These are phyloP conservation scores for Fusarium sp. DNA, from an alignment of 2,329 filamentous ascomycete species.

Conservation along the genomic window DNA sequence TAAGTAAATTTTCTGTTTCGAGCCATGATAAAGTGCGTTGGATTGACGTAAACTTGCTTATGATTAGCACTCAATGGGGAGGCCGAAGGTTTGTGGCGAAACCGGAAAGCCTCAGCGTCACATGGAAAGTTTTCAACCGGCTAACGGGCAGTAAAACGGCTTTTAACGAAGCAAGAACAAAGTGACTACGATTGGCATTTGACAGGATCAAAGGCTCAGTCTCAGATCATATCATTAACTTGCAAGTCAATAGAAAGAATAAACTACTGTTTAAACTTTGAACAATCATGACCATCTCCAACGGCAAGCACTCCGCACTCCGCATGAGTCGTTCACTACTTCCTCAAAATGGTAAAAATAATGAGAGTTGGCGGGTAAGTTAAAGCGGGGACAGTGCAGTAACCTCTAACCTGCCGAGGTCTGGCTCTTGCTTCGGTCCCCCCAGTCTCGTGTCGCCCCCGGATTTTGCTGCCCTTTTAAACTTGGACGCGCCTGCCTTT, in stretches of 20 bases:
- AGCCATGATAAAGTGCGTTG: neutral
- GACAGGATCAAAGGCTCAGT: neutral
- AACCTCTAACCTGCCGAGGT: conserved; percentile 41
- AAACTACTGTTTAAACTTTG: neutral
- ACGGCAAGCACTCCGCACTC: neutral
- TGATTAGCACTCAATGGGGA: neutral
- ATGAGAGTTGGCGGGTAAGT: conserved; percentile 7
- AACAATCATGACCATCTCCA: neutral
- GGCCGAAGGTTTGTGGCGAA: conserved; percentile 25
- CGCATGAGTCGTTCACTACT: conserved; percentile 6
- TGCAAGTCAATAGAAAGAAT: neutral
- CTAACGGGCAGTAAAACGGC: conserved; percentile 10
- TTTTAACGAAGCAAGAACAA: neutral
- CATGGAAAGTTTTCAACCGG: conserved; percentile 25
- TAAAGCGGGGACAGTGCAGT: neutral
- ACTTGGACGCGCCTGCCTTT: conserved; percentile 13
- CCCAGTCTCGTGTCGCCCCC: conserved; percentile 33
- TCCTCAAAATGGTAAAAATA: conserved; percentile 23
- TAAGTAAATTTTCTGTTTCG: neutral
- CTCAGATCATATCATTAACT: neutral
- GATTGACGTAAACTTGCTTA: conserved; percentile 5
- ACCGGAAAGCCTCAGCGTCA: conserved; percentile 30
- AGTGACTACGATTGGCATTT: neutral
- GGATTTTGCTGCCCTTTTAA: conserved; percentile 45
- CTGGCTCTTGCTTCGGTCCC: conserved; percentile 33